Conservation (phyloP, 2,329 filamentous ascomycete species). For the Neopestalotiopsis rosae region DNA sequence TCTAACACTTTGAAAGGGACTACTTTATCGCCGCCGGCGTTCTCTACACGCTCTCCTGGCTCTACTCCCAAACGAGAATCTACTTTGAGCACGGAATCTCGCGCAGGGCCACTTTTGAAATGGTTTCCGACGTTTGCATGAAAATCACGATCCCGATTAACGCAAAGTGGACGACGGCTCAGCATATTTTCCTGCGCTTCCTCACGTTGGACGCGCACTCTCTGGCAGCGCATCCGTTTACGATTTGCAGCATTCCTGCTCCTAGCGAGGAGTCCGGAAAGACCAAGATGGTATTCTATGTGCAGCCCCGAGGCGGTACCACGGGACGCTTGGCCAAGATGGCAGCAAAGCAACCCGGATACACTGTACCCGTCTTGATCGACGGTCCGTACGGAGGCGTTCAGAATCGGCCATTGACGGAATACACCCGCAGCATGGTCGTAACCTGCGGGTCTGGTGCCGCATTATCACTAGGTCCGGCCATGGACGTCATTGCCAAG, state of each 20-base stretch:
- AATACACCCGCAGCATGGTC: slow-evolving; percentile 50
- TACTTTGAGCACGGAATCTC: slow-evolving; percentile 55
- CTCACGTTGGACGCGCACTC: slow-evolving; percentile 47
- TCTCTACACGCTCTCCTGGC: slow-evolving; percentile 53
- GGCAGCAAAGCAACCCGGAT: slow-evolving; percentile 41
- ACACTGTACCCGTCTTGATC: slow-evolving; percentile 50
- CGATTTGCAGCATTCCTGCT: slow-evolving; percentile 54
- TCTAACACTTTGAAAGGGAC: slow-evolving; percentile 44
- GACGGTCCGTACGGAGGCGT: slow-evolving; percentile 66
- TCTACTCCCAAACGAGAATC: slow-evolving; percentile 51
- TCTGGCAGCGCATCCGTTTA: slow-evolving; percentile 59
- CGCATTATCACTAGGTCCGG: slow-evolving; percentile 54
- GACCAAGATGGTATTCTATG: slow-evolving; percentile 57
- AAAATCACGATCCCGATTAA: slow-evolving; percentile 48
- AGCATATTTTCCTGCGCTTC: slow-evolving; percentile 62
- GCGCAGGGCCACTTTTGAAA: slow-evolving; percentile 45
- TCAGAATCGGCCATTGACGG: slow-evolving; percentile 38
- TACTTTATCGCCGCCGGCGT: slow-evolving; percentile 64
- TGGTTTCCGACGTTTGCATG: slow-evolving; percentile 46
- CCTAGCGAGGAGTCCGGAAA: slow-evolving; percentile 22
- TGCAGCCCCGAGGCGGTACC: slow-evolving; percentile 54
- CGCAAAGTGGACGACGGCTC: slow-evolving; percentile 54
- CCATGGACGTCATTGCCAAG: slow-evolving; percentile 43
- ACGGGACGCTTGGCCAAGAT: slow-evolving; percentile 50
- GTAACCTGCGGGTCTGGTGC: slow-evolving; percentile 62